A percentile compares a stretch with the other conserved stretches of the same genome.
These are phyloP conservation scores for Porogramme epimiltina DNA, from an alignment of 1,284 basidiomycete genomes.

Conservation along the genomic window DNA sequence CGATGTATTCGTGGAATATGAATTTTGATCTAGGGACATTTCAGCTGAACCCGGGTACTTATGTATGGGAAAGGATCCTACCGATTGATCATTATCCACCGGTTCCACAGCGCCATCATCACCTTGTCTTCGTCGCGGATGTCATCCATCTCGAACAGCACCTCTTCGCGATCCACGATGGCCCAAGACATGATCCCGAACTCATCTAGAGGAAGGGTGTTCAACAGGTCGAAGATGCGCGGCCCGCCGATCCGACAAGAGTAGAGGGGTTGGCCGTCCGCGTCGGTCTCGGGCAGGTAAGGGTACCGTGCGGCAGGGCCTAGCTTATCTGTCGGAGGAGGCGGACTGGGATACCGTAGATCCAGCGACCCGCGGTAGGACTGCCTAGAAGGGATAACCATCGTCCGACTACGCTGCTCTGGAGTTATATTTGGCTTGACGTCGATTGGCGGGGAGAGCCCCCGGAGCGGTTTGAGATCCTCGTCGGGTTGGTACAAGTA, in stretches of 20 bases:
- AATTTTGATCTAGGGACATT: conserved; percentile 47
- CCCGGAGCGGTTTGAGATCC: neutral
- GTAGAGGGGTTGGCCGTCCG: conserved; percentile 42
- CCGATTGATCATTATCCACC: conserved; percentile 72
- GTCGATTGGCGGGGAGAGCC: neutral
- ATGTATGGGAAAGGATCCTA: conserved; percentile 28
- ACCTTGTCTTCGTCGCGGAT: conserved; percentile 73
- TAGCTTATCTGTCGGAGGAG: conserved; percentile 44
- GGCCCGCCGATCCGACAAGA: conserved; percentile 69
- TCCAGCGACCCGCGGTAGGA: conserved; percentile 24
- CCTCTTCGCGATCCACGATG: conserved; percentile 69
- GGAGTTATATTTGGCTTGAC: too few relatives aligned
- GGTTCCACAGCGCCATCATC: conserved; percentile 71
- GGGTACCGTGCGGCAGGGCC: conserved; percentile 55
- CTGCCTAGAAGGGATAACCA: neutral
- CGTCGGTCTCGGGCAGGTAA: conserved; percentile 50
- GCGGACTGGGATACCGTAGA: conserved; percentile 40
- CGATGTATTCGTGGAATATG: conserved; percentile 49
- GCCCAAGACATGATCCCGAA: conserved; percentile 69
- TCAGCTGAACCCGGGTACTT: neutral
- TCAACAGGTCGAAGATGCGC: conserved; percentile 63
- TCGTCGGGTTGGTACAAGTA: too few relatives aligned
- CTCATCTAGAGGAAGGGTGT: conserved; percentile 53
- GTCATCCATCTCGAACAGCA: conserved; percentile 68
- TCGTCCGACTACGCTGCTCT: too few relatives aligned